Evolutionary conservation across 2,329 filamentous ascomycete genomes (phyloP), one percentile per base, ranked within the genome.

Genomic region (Aotearoamyces nothofagi): DNA sequence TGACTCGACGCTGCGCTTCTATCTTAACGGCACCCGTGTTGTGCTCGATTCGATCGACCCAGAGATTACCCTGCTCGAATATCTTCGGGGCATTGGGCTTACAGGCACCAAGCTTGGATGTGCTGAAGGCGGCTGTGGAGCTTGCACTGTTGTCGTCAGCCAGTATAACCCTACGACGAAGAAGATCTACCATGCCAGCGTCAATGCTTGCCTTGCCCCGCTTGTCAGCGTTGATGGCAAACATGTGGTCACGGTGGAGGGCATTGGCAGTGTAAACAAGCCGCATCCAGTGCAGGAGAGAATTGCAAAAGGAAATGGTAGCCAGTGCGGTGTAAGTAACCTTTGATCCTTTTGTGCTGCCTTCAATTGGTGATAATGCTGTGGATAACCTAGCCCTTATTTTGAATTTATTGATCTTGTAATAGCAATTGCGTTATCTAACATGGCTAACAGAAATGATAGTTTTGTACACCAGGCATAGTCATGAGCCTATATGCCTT

Each of bases 401-500:
- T n/a, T n/a, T n/a, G n/a, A n/a, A n/a, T n/a, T n/a, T n/a, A n/a
- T n/a, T n/a, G n/a, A n/a, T n/a, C n/a, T n/a, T n/a, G n/a, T n/a
- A n/a, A n/a, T n/a, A n/a, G n/a, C n/a, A n/a, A n/a, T n/a, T n/a
- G n/a, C n/a, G n/a, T n/a, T n/a, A n/a, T n/a, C n/a, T n/a, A 29
- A 8, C 8, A 7, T 15, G 13, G 10, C 15, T 29, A n/a, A 16
- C 15, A 5, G 11, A 2, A 9, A 17, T 5, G 3, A 19, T 13
- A 33, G 32, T 98, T 98, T 56, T 98, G 90, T 48, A 96, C 90
- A 0, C 90, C 90, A 4, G 90, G 90, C 2, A 96, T 98, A 45
- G 86, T 96, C 37, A 96, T 96, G 81, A 94, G 86, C 51, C 55
- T 96, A 32, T 98, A 98, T 53, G 90, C 90, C 5, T 63, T 96